Base-by-base conservation (phyloP, 768 basidiomycete species). In the Amanita polypyramis region DNA sequence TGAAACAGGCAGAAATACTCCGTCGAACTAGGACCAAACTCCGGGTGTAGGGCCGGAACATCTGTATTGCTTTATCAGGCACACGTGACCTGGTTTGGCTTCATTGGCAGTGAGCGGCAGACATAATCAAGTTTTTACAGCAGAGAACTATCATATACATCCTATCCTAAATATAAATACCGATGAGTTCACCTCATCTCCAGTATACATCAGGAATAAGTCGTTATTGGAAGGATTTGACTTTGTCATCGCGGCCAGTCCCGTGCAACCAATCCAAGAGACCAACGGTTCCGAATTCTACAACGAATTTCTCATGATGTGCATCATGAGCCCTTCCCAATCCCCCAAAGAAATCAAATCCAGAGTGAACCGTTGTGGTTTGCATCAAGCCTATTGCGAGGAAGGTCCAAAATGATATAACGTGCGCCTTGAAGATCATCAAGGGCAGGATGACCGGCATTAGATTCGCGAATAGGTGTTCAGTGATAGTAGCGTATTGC, bases 401-500 rank as follows among this genome's bases (percentile, higher is more conserved):
- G 39, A 64, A 63, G 9, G 55, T 30, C 60, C 60, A 64, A 39
- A 59, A 60, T 1, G 61, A 59, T 14, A 60, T 45, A 38, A 60
- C 51, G 40, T 64, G 63, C 19, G 53, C 51, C n/a, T 44, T 55
- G 35, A 59, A 44, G 34, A 64, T 35, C 52, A 51, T 56, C n/a
- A 57, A 56, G 2, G 62, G 61, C 4, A 62, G 20, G 2, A 52
- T 49, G 34, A 62, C 49, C n/a, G 64, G 61, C 11, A 62, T 43
- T 38, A 65, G 51, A 37, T 61, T 62, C 5, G 60, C 54, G 3
- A 63, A 25, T 43, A 64, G 37, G 52, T 65, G 63, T 39, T 65
- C 62, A 12, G 55, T 53, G 6, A 52, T 25, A 45, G 38, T 50
- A 5, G 60, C 56, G 38, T 62, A 64, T 40, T 64, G 62, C 14